phyloP scores from a whole-genome alignment of 2,329 filamentous ascomycete species.

The Colletotrichum sublineola region DNA sequence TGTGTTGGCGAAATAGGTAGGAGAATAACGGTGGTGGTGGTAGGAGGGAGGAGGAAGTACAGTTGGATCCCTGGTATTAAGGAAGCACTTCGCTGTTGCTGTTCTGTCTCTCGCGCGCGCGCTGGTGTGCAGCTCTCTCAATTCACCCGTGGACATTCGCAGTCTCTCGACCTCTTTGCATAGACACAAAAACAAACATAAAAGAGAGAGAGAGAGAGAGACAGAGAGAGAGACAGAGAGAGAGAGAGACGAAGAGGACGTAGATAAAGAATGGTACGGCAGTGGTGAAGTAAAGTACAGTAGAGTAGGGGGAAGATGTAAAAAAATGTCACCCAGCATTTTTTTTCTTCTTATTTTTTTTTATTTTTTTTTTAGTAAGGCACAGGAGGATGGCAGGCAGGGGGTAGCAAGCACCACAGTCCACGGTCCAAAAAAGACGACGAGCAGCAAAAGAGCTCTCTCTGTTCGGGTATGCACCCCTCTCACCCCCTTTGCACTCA shows the following conservation, averaged over 20 bases:
- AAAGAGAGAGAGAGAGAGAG: conserved; percentile 7
- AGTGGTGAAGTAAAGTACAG: conserved; percentile 34
- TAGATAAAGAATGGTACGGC: conserved; percentile 18
- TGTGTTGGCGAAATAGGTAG: conserved; percentile 23
- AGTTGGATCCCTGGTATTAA: conserved; percentile 16
- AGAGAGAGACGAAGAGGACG: conserved; percentile 26
- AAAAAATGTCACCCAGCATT: conserved; percentile 43
- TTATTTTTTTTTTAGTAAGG: conserved; percentile 32
- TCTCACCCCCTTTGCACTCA: not conserved
- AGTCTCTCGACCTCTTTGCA: conserved; percentile 37
- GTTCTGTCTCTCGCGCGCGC: not conserved
- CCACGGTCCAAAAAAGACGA: conserved; percentile 33
- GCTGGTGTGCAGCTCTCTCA: conserved; percentile 24
- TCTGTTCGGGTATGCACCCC: not conserved
- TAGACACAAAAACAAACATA: conserved; percentile 1
- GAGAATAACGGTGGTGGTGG: not conserved
- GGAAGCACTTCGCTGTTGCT: conserved; percentile 10
- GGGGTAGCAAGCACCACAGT: conserved; percentile 37
- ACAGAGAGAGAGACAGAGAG: conserved; percentile 23
- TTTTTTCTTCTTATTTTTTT: conserved; percentile 37
- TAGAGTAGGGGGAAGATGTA: conserved; percentile 42
- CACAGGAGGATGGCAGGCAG: conserved; percentile 34
- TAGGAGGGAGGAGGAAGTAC: conserved; percentile 8
- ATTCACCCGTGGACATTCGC: conserved; percentile 35
- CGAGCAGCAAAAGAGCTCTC: conserved; percentile 4